A percentile compares a stretch with the other conserved stretches of the same genome.
phyloP scores from a whole-genome alignment of 2,329 filamentous ascomycete genomes.

The Aspergillus novoparasiticus region DNA sequence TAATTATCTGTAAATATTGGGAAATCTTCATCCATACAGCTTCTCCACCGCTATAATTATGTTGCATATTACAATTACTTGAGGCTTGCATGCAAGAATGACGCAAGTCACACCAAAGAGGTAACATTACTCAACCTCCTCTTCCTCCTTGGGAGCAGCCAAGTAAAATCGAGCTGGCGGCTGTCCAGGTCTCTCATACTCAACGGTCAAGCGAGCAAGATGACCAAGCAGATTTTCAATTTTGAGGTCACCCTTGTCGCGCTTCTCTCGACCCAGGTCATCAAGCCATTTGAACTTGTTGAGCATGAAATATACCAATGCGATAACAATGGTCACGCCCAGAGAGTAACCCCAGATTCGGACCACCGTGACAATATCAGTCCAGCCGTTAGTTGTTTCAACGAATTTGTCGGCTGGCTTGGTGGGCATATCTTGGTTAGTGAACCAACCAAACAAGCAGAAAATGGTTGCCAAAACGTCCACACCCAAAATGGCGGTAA shows the following conservation, averaged over 20 bases:
- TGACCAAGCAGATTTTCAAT: slow-evolving; percentile 55
- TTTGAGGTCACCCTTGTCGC: slow-evolving; percentile 51
- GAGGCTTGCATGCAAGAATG: neutral
- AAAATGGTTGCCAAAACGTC: slow-evolving; percentile 74
- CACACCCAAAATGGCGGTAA: slow-evolving; percentile 70
- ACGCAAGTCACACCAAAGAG: neutral
- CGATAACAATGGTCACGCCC: slow-evolving; percentile 54
- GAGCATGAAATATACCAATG: slow-evolving; percentile 53
- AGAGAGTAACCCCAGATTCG: slow-evolving; percentile 56
- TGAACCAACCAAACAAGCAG: slow-evolving; percentile 75
- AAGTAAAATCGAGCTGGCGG: slow-evolving; percentile 47
- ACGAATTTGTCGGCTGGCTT: slow-evolving; percentile 28
- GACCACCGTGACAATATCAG: slow-evolving; percentile 59
- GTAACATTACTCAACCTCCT: slow-evolving; percentile 42
- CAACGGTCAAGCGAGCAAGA: slow-evolving; percentile 51
- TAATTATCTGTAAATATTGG: neutral
- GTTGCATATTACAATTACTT: no score
- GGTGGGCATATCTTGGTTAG: slow-evolving; percentile 50
- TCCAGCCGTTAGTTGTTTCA: slow-evolving; percentile 55
- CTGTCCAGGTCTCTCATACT: slow-evolving; percentile 52
- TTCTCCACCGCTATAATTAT: neutral
- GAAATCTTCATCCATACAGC: neutral
- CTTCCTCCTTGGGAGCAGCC: slow-evolving; percentile 47
- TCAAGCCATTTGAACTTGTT: slow-evolving; percentile 49
- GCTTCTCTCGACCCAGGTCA: slow-evolving; percentile 51